Evolutionary conservation across 805 yeast genomes (phyloP), one percentile per base, ranked within the genome.

Genomic region (Yamadazyma sp.): DNA sequence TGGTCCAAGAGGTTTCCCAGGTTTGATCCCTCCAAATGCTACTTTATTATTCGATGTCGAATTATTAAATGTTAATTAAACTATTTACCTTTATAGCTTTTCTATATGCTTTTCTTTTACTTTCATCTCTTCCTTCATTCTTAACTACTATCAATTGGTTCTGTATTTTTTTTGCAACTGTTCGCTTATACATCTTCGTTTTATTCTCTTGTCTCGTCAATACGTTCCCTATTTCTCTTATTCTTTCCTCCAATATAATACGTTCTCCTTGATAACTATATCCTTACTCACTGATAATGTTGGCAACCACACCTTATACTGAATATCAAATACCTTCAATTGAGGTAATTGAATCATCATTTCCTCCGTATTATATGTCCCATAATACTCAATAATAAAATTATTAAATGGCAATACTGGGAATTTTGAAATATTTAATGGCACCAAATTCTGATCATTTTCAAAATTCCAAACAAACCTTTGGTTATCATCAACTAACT

Each of bases 1-100:
- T 68, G 97, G 97, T 45, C 75, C 76, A 47, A 81, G 95, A 67
- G 98, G 98, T 32, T 87, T 84, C 80, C 97, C 97, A 50, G 96
- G 96, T 50, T 71, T 87, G 58, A 91, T 91, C 58, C 98, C 98
- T 48, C 96, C 96, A 51, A 87, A 86, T 64, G 94, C 97, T 47
- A 89, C 96, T 50, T 77, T 91, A 67, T 70, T 86, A 53, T 85
- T 85, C 50, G 93, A 85, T 50, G 93, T 85, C 44, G 91, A 85
- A 64, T 75, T 85, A 56, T 53, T 76, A 39, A 70, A 69, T 40
- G 73, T 78, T 44, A 75, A 75, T 58, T 74, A 63, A 46, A 14
- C 7, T 5, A n/a, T n/a, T n/a, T n/a, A n/a, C n/a, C n/a, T n/a
- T n/a, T n/a, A n/a, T n/a, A n/a, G n/a, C n/a, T 20, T 7, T 10